These are phyloP conservation scores for Brettanomyces naardenensis DNA, from an alignment of 805 yeast genomes.

Conservation along the genomic window DNA sequence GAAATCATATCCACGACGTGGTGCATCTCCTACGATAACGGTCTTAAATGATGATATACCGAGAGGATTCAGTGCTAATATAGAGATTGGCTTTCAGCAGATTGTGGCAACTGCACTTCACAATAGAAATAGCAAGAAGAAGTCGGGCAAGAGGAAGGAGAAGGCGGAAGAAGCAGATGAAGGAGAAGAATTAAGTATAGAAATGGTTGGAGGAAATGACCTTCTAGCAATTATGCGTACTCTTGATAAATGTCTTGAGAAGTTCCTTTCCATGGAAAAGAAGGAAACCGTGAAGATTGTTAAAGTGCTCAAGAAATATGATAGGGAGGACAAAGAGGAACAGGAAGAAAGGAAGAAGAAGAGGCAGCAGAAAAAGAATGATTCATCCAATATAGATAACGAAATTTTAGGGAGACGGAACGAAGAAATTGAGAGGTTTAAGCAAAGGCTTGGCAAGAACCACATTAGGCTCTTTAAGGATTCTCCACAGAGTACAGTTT, in stretches of 20 bases:
- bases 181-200: constrained; percentile 14
- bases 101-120: constrained; percentile 35
- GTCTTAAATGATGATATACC: constrained; percentile 66
- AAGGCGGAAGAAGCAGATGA: constrained; percentile 6
- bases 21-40: constrained; percentile 38
- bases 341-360: constrained; percentile 3
- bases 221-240: constrained; percentile 47
- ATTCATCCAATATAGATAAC: constrained; percentile 6
- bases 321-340: constrained; percentile 3
- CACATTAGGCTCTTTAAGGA: constrained; percentile 20
- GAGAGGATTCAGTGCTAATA: constrained; percentile 54
- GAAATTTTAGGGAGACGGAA: constrained; percentile 11
- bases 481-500: constrained; percentile 22
- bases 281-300: constrained; percentile 57
- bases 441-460: constrained; percentile 18
- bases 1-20: constrained; percentile 39
- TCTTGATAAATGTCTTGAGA: constrained; percentile 51
- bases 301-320: constrained; percentile 16
- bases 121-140: constrained; percentile 11
- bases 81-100: constrained; percentile 55
- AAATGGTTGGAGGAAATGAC: constrained; percentile 39
- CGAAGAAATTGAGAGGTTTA: constrained; percentile 20
- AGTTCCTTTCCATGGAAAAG: constrained; percentile 50
- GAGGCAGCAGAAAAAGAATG: constrained; percentile 4
- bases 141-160: constrained; percentile 1